phyloP scores from a whole-genome alignment of 352 stramenopile species.

The Pythium sukuiense region DNA sequence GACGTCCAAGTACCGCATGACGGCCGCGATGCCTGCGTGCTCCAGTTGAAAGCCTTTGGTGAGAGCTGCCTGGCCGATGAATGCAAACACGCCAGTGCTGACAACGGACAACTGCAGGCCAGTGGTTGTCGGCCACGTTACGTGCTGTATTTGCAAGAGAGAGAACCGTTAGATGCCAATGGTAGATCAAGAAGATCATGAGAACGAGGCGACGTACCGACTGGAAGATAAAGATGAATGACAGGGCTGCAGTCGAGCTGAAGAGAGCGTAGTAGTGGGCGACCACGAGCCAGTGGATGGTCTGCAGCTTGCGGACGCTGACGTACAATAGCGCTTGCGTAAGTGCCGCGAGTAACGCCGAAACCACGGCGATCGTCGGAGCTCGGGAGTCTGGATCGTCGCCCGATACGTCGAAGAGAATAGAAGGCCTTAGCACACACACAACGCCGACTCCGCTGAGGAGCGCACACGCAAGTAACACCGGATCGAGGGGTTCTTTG shows the following conservation, averaged over 20 bases:
- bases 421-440: conserved; percentile 40
- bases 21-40: conserved; percentile 56
- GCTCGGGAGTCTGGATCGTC: conserved; percentile 17
- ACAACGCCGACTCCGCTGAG: conserved; percentile 37
- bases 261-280: conserved; percentile 65
- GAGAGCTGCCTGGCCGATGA: conserved; percentile 58
- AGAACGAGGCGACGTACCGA: conserved; percentile 27
- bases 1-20: conserved; percentile 74
- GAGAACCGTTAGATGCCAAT: neutral
- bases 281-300: conserved; percentile 46
- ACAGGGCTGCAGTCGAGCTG: conserved; percentile 34
- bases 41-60: conserved; percentile 75
- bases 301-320: conserved; percentile 46
- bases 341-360: conserved; percentile 40
- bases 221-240: conserved; percentile 47
- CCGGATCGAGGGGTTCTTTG: conserved; percentile 33
- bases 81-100: conserved; percentile 41
- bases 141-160: conserved; percentile 15
- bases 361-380: conserved; percentile 34
- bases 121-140: conserved; percentile 36
- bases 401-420: conserved; percentile 40
- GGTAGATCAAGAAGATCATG: neutral
- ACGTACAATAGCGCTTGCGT: conserved; percentile 57
- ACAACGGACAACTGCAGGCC: conserved; percentile 46
- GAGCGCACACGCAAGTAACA: conserved; percentile 36